Conservation (phyloP, 2,329 filamentous ascomycete species). For the Aureobasidium leucospermi region DNA sequence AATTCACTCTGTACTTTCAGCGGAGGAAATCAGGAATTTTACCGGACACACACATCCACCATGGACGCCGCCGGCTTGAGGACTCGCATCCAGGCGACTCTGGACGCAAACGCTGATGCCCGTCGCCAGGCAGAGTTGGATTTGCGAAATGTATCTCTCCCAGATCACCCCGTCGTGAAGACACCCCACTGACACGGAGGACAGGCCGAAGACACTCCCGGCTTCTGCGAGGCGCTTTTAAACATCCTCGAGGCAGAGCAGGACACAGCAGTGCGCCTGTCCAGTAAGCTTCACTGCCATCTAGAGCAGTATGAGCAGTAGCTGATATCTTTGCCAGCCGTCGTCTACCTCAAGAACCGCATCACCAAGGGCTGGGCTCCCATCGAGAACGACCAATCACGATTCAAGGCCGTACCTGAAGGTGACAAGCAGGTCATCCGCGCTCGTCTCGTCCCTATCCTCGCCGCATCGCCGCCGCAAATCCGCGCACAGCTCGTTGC, state of each 20-base stretch:
- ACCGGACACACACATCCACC: constrained; percentile 18
- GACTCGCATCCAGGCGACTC: constrained; percentile 68
- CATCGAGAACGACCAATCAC: constrained; percentile 51
- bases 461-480: constrained; percentile 66
- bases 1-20: background rate
- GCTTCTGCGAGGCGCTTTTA: constrained; percentile 84
- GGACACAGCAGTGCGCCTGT: constrained; percentile 74
- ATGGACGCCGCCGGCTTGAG: constrained; percentile 73
- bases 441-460: constrained; percentile 78
- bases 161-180: background rate
- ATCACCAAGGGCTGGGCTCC: constrained; percentile 86
- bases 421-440: constrained; percentile 82
- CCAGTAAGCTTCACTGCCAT: constrained; percentile 56
- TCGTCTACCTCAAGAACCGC: constrained; percentile 96
- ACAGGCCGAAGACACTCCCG: constrained; percentile 81
- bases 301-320: background rate
- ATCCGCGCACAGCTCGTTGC: constrained; percentile 91
- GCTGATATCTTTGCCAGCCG: constrained; percentile 50
- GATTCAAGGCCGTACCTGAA: constrained; percentile 69
- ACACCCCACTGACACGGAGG: background rate
- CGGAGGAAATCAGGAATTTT: background rate
- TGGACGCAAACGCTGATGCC: constrained; percentile 66
- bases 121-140: constrained; percentile 72
- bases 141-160: constrained; percentile 64
- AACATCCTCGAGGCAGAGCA: constrained; percentile 87